These are phyloP conservation scores for Colletotrichum sublineola DNA, from an alignment of 2,329 filamentous ascomycete genomes.

Conservation along the genomic window DNA sequence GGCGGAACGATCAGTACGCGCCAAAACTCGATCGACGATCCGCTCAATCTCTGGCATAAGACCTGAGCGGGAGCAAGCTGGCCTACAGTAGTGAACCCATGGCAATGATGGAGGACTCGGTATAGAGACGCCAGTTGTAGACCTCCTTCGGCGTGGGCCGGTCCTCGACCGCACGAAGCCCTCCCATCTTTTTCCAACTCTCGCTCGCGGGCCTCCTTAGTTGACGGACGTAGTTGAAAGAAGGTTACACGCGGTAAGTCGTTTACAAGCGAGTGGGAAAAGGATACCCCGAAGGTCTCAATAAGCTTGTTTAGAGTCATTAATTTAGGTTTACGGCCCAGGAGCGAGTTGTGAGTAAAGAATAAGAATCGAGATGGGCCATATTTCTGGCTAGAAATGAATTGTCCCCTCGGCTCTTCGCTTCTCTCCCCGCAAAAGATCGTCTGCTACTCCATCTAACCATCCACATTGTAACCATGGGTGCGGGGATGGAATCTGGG, in stretches of 20 bases:
- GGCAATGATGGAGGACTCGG: slow-evolving; percentile 61
- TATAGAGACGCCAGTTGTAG: slow-evolving; percentile 66
- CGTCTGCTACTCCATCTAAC: slow-evolving; percentile 19
- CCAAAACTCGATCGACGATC: not conserved
- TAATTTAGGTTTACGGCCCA: not conserved
- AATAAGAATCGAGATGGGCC: not conserved
- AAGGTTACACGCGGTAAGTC: not conserved
- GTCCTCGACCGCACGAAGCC: slow-evolving; percentile 64
- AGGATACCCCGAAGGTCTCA: not conserved
- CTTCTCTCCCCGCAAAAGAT: slow-evolving; percentile 30
- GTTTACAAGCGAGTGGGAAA: not conserved
- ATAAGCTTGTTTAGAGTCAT: not conserved
- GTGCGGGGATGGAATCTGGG: slow-evolving; percentile 40
- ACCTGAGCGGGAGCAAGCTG: slow-evolving; percentile 15
- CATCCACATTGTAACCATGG: slow-evolving; percentile 11
- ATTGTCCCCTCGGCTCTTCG: slow-evolving; percentile 31
- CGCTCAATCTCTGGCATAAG: not conserved
- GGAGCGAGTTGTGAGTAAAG: not conserved
- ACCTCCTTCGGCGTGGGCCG: slow-evolving; percentile 68
- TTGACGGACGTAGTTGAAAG: not conserved
- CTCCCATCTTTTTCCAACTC: slow-evolving; percentile 47
- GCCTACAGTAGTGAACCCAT: slow-evolving; percentile 59
- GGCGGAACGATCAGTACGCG: too few species aligned
- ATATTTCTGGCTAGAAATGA: slow-evolving; percentile 11
- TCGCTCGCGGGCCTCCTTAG: too few species aligned